Base-by-base conservation (phyloP, 1,139 yeast species). In the Taphrina populina region DNA sequence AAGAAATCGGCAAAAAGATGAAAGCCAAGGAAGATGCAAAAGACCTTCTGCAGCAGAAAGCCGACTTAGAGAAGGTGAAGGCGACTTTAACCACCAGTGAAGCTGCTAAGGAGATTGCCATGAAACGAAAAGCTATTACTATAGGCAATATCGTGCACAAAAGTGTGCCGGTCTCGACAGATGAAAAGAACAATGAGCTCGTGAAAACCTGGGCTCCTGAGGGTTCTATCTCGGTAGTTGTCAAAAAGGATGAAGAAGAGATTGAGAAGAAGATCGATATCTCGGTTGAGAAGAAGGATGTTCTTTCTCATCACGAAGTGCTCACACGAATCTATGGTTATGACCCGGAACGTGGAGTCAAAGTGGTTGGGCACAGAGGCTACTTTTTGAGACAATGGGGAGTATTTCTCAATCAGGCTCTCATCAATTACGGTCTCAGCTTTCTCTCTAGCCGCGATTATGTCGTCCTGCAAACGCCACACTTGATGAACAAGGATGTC, bases 401-500 rank as follows among this genome's bases (percentile, higher is more conserved):
- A 73, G 98, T 92, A 35, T 94, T 90, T 75, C 80, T 92, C 71
- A 92, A 94, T 77, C 97, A 94, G 75, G 99, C 99, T 33, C 78
- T 92, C 73, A 92, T 92, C 72, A 92, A 90, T 80, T 90, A 88
- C 69, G 98, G 98, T 63, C 80, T 92, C 69, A 78, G 80, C 60
- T 90, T 88, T 74, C 79, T 92, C 70, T 80, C 88, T 63, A 76
- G 80, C 68, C 81, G 84, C 65, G 92, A 83, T 59, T 92, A 88
- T 77, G 78, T 78, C 58, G 95, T 97, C 61, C 78, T 92, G 72
- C 98, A 92, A 76, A 95, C 98, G 13, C 99, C 99, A 58, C 96
- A 92, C 52, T 90, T 92, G 98, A 88, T 94, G 96, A 94, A 94
- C 81, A 92, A 92, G 76, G 98, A 92, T 59, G 95, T 88, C 59